Base-by-base conservation (phyloP, 129 eudicot species). In the Oenanthe sinensis region DNA sequence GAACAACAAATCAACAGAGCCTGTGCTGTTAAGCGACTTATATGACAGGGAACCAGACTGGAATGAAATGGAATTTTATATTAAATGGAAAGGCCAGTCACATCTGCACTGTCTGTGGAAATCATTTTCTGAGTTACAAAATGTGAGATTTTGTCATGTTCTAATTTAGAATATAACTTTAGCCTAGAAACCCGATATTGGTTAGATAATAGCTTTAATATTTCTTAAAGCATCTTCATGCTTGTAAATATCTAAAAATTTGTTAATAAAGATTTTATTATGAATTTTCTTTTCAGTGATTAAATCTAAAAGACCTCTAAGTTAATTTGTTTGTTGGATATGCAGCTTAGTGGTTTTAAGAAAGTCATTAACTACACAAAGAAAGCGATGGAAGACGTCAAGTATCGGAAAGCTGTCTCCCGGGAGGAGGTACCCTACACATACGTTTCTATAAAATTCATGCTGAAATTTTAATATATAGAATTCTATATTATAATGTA, bases 11-110 rank as follows among this genome's bases (percentile, higher is more conserved):
- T 90, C 99, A 67, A 81, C 90, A 6, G 94, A 90, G 70, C 99
- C 99, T 72, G 77, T 84, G 76, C 82, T 96, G 85, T 79, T 92
- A 72, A 90, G 90, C 82, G 88, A 89, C 78, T 83, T 92, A 81
- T 96, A 87, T 85, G 97, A 96, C 80, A 82, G 87, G 1, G 96
- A 90, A 89, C 94, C 90, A 50, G 96, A 96, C 82, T 96, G 99
- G 99, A 88, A 84, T 22, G 86, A 96, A 49, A 87, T 87, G 80
- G 99, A 96, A 75, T 96, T 96, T 82, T 82, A 82, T 63, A 96
- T 96, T 71, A 96, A 96, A 85, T 96, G 99, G 99, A 96, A 96
- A 87, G 97, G 99, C 82, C 99, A 96, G 40, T 96, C 99, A 43
- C 97, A 96, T 85, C 81, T 96, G 84, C 99, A 96, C 63, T 96